Evolutionary conservation across 164 flowering plant genomes (phyloP), one percentile per base, ranked within the genome.

Genomic region (Chimonanthus salicifolius): DNA sequence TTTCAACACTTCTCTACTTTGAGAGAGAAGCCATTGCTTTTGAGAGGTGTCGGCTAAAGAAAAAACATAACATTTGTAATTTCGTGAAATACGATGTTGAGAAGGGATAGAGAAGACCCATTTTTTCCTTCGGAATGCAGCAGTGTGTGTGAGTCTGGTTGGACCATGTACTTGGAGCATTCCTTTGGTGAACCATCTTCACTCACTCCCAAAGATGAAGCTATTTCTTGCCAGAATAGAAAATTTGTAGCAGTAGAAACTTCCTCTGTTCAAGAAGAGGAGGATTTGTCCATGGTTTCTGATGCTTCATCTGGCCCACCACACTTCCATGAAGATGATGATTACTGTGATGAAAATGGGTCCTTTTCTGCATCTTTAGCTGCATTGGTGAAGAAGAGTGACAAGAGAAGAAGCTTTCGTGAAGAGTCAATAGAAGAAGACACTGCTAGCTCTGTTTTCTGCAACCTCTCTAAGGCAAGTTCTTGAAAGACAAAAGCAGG

Each of bases 301-400:
- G 98, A 93, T 84, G 98, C 98, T 20, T 93, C 98, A n/a, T 93
- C 98, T 13, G 97, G 94, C 7, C 98, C 94, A 75, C 87, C 91
- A 44, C 84, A 85, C 80, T 81, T 82, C 62, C 82, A 77, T n/a
- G 86, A 87, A 67, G 83, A 82, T 11, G 88, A 88, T 47, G 81
- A 82, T 7, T 82, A 70, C 80, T 75, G 13, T 21, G 63, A 80
- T 69, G 84, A 74, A 70, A 78, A 78, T 74, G 85, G 74, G 64
- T 77, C 62, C 48, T 77, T 71, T 46, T 79, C 49, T 50, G 62
- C 85, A 67, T 68, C 85, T 70, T 50, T 79, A 6, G 72, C 72
- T 71, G 62, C 84, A 76, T 75, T 72, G 58, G 72, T 6, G 47
- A 71, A 72, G 69, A 82, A 78, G 74, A 81, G 62, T 33, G 63